Percentiles rank a stretch among this genome's conserved stretches.
Evolutionary conservation across 1,139 yeast species (phyloP).

Genomic region (Meyerozyma smithsonii): DNA sequence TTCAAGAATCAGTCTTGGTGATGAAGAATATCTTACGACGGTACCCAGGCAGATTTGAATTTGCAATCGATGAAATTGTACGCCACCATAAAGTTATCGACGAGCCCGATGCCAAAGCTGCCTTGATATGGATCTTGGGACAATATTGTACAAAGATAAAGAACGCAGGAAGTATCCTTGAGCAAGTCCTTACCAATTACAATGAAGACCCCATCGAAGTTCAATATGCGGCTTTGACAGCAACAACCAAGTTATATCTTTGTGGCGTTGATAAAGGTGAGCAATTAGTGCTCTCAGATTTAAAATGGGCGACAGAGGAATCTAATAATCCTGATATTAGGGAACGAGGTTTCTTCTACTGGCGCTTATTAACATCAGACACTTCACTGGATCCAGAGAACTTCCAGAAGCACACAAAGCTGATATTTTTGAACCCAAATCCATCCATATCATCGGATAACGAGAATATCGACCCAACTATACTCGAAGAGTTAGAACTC

Average conservation of each 20-base stretch:
- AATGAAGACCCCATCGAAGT: conserved; percentile 66
- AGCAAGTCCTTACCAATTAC: conserved; percentile 43
- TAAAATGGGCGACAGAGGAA: conserved; percentile 74
- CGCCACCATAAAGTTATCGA: conserved; percentile 46
- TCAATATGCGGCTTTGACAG: conserved; percentile 69
- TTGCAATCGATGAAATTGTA: conserved; percentile 37
- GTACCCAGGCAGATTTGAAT: conserved; percentile 52
- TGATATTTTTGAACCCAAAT: conserved; percentile 53
- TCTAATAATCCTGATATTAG: conserved; percentile 75
- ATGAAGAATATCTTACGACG: conserved; percentile 71
- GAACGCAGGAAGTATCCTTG: conserved; percentile 43
- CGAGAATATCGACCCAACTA: conserved; percentile 64
- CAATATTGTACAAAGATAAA: conserved; percentile 55
- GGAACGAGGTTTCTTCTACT: conserved; percentile 80
- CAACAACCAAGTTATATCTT: conserved; percentile 67
- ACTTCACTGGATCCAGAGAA: conserved; percentile 19
- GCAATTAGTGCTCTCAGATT: conserved; percentile 49
- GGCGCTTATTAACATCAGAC: conserved; percentile 67
- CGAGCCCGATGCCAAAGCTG: conserved; percentile 75
- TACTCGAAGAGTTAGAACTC: conserved; percentile 77
- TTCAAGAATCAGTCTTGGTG: conserved; percentile 77
- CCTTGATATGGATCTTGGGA: conserved; percentile 83
- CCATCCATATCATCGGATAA: conserved; percentile 67
- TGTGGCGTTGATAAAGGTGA: conserved; percentile 55
- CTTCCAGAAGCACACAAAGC: conserved; percentile 43